Conservation (phyloP, 352 stramenopile species). For the Pythium catenulatum region DNA sequence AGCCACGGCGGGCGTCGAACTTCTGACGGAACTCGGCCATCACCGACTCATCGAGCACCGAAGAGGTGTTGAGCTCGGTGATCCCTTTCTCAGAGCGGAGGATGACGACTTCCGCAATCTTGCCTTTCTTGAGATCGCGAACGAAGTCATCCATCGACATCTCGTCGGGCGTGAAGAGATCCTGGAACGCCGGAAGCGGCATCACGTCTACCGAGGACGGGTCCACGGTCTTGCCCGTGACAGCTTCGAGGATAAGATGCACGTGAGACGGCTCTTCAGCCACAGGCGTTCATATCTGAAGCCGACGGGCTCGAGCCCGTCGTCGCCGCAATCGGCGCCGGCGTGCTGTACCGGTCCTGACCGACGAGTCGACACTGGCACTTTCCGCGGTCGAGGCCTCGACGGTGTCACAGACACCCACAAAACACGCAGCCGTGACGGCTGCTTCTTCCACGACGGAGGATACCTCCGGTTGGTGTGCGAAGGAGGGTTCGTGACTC, state of each 20-base stretch:
- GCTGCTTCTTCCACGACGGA: background rate
- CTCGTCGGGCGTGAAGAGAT: conserved; percentile 2
- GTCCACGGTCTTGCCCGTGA: too few species aligned
- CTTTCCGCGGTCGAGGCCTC: too few species aligned
- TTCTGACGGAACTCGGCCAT: background rate
- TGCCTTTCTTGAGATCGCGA: background rate
- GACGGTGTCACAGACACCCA: background rate
- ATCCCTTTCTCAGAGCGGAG: background rate
- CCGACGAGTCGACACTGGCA: too few species aligned
- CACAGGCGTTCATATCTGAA: too few species aligned
- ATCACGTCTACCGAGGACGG: too few species aligned
- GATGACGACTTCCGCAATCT: background rate
- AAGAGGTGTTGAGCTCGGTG: background rate
- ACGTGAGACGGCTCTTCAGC: too few species aligned
- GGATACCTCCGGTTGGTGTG: background rate
- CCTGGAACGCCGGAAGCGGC: too few species aligned
- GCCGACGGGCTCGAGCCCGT: too few species aligned
- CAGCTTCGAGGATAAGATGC: too few species aligned
- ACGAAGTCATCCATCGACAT: background rate
- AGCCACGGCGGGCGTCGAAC: conserved; percentile 16
- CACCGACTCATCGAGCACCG: background rate
- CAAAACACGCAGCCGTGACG: background rate
- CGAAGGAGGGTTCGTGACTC: conserved; percentile 38
- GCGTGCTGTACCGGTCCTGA: too few species aligned
- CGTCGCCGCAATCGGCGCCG: too few species aligned